These are phyloP conservation scores for Phoma sp. DNA, from an alignment of 2,329 filamentous ascomycete species.

Conservation along the genomic window DNA sequence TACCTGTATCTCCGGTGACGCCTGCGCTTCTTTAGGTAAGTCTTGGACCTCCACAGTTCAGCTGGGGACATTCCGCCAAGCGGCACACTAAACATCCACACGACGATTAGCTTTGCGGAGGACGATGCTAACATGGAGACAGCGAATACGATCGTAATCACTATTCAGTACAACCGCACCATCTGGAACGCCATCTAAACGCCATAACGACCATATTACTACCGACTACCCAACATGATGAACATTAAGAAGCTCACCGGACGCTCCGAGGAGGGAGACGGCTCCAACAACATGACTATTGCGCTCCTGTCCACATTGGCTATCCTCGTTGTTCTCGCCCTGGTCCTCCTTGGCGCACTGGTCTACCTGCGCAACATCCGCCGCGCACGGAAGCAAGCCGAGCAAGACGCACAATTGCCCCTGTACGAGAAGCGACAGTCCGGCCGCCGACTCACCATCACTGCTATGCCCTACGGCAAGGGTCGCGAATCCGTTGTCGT, in stretches of 20 bases:
- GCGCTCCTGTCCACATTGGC: constrained; percentile 82
- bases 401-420: constrained; percentile 64
- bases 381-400: constrained; percentile 54
- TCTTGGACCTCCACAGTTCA: constrained; percentile 20
- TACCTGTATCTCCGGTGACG: constrained; percentile 20
- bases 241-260: constrained; percentile 61
- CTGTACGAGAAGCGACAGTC: constrained; percentile 68
- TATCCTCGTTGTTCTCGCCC: constrained; percentile 75
- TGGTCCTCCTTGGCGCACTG: constrained; percentile 72
- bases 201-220: constrained; percentile 29
- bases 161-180: constrained; percentile 20
- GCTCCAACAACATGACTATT: constrained; percentile 69
- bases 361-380: constrained; percentile 76
- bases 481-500: constrained; percentile 75
- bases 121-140: constrained; percentile 30
- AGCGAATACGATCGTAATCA: constrained; percentile 41
- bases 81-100: constrained; percentile 24
- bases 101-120: constrained; percentile 18
- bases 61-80: constrained; percentile 30
- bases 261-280: constrained; percentile 53
- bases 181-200: constrained; percentile 31
- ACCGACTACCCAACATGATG: constrained; percentile 44
- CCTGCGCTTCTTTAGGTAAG: constrained; percentile 37
- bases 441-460: constrained; percentile 66
- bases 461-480: constrained; percentile 48